phyloP scores from a whole-genome alignment of 331 rosid species.

The Saraca asoca region DNA sequence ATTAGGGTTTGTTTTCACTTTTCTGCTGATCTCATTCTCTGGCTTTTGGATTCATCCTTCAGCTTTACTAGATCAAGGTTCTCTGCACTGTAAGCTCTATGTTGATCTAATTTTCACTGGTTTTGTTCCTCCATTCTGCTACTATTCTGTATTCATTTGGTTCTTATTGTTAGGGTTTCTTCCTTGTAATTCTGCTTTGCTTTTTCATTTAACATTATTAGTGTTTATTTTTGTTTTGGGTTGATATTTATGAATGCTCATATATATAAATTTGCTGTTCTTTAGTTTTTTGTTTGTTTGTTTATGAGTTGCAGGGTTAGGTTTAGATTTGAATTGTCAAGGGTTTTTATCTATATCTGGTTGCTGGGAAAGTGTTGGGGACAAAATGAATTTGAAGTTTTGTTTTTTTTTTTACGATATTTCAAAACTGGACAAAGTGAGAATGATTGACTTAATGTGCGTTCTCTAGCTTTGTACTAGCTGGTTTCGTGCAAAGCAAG shows the following conservation, averaged over 20 bases:
- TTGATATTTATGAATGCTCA: not conserved
- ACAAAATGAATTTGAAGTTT: not conserved
- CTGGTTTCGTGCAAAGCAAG: slow-evolving; percentile 5
- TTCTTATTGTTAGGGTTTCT: slow-evolving; percentile 10
- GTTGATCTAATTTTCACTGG: slow-evolving; percentile 20
- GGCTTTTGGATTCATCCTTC: slow-evolving; percentile 12
- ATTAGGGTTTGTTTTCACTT: slow-evolving; percentile 60
- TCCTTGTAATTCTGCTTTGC: not conserved
- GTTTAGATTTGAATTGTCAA: slow-evolving; percentile 21
- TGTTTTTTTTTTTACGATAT: not conserved
- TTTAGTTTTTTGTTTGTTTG: not conserved
- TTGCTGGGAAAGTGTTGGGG: not conserved
- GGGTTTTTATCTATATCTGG: not conserved
- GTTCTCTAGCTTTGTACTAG: not conserved
- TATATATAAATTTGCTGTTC: not conserved
- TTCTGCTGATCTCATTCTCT: slow-evolving; percentile 35
- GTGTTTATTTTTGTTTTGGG: not conserved
- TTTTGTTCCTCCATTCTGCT: slow-evolving; percentile 2
- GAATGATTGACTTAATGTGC: slow-evolving; percentile 3
- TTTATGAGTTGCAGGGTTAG: not conserved
- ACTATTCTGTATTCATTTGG: not conserved
- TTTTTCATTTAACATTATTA: not conserved
- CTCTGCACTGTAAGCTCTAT: slow-evolving; percentile 52
- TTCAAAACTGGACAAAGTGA: not conserved
- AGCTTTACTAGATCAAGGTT: slow-evolving; percentile 63